Evolutionary conservation across 441 rosid genomes (phyloP), one percentile per base, ranked within the genome.

Genomic region (Isatis lusitanica): DNA sequence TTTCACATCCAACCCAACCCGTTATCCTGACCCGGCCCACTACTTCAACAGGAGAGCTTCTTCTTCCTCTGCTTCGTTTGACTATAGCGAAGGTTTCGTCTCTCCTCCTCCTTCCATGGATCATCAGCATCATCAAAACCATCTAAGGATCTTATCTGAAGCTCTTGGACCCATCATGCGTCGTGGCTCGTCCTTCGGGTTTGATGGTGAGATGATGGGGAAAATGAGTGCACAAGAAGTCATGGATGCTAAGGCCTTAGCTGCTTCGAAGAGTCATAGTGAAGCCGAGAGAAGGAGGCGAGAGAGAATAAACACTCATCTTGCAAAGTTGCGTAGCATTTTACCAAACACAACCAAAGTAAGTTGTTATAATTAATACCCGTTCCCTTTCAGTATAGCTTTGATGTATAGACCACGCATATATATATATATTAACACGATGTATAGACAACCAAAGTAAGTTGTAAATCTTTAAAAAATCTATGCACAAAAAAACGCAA

Each of bases 201-300:
- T 90, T 10, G 95, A 88, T 66, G 86, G 94, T 38, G 94, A 94
- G 80, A 60, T 73, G 7, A 77, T 66, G 70, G 81, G 75, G 3
- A 73, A 78, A 63, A 82, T 92, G 94, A 92, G 87, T 43, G 93
- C 99, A 46, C 97, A 92, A 79, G 96, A 92, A 81, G 85, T 92
- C 65, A 89, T 94, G 96, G 98, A 94, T 70, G 98, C 97, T 12
- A 94, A 94, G 77, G 98, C 98, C n/a, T 87, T 92, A 5, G 98
- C 98, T 70, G 98, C 97, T 57, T 94, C 98, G 0, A 92, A 90
- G 81, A 94, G 95, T 73, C 98, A 94, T 75, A 94, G 98, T 65
- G 97, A 92, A 70, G 98, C 97, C 55, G 98, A 94, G 83, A 89
- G 97, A 82, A 81, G 98, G 71, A 78, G 98, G 80, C 83, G 98